phyloP scores from a whole-genome alignment of 176 grass and related monocot genomes.

The Oryza brachyantha region DNA sequence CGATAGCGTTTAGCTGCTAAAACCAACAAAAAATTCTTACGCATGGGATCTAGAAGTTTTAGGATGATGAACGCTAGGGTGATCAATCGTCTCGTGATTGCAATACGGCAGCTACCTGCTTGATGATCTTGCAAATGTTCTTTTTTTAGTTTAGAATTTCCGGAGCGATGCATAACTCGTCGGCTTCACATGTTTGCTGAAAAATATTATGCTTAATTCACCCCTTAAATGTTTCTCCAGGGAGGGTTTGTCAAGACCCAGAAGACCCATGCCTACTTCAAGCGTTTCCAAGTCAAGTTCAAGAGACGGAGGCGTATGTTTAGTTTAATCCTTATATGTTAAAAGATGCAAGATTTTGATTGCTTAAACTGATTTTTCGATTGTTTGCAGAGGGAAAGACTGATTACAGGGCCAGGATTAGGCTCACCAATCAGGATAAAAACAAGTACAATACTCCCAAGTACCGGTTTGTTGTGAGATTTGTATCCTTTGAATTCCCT shows the following conservation, averaged over 20 bases:
- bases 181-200: not conserved
- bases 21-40: not conserved
- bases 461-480: constrained; percentile 75
- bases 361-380: not conserved
- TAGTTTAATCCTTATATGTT: not conserved
- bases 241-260: constrained; percentile 62
- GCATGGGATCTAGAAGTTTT: too few species aligned
- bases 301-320: constrained; percentile 80
- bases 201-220: too few species aligned
- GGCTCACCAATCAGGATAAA: constrained; percentile 78
- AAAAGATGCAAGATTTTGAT: not conserved
- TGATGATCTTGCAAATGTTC: not conserved
- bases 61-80: not conserved
- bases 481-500: constrained; percentile 43
- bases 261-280: constrained; percentile 62
- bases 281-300: constrained; percentile 78
- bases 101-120: not conserved
- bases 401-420: constrained; percentile 67
- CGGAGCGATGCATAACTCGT: too few species aligned
- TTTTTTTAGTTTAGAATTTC: not conserved
- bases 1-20: not conserved
- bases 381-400: constrained; percentile 60
- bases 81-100: not conserved
- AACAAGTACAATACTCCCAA: constrained; percentile 84
- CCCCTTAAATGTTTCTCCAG: constrained; percentile 5